Percentiles rank a stretch among this genome's conserved stretches.
Evolutionary conservation across 2,329 filamentous ascomycete genomes (phyloP).

Genomic region (Penicillium crustosum): DNA sequence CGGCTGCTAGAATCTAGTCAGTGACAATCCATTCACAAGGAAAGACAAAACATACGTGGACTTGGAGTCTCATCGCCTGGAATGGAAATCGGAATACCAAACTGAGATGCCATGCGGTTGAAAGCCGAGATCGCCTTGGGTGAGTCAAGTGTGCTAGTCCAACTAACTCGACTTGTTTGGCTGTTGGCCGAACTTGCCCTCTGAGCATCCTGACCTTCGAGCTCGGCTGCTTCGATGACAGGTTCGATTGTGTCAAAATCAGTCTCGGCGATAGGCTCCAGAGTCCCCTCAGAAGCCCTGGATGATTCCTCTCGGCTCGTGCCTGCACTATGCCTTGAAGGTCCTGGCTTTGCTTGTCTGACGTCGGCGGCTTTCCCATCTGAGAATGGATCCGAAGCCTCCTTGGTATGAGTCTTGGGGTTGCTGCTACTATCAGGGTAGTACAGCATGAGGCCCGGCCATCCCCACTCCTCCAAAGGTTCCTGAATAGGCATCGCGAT

Average conservation of each 20-base stretch:
- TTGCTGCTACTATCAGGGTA: not conserved
- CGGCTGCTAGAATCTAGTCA: conserved; percentile 1
- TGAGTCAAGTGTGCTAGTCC: conserved; percentile 25
- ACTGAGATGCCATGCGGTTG: conserved; percentile 30
- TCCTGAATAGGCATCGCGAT: conserved; percentile 23
- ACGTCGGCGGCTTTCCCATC: conserved; percentile 18
- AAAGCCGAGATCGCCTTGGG: conserved; percentile 30
- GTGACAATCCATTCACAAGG: not conserved
- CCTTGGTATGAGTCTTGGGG: not conserved
- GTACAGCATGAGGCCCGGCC: conserved; percentile 10
- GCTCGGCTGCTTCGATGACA: not conserved
- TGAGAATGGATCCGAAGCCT: conserved; percentile 22
- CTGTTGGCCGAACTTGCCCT: not conserved
- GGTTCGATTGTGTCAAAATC: not conserved
- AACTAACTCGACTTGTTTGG: not conserved
- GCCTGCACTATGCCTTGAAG: conserved; percentile 17
- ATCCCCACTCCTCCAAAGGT: conserved; percentile 8
- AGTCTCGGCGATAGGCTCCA: conserved; percentile 5
- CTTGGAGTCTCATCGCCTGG: conserved; percentile 7
- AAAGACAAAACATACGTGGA: conserved; percentile 8
- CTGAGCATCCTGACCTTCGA: too few species aligned
- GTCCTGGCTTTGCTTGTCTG: not conserved
- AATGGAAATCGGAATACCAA: conserved; percentile 24
- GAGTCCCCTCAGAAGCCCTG: conserved; percentile 2
- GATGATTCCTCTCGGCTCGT: conserved; percentile 2